Percentiles rank a stretch among this genome's conserved stretches.
These are phyloP conservation scores for Penicillium samsonianum DNA, from an alignment of 495 filamentous ascomycete species.

Conservation along the genomic window DNA sequence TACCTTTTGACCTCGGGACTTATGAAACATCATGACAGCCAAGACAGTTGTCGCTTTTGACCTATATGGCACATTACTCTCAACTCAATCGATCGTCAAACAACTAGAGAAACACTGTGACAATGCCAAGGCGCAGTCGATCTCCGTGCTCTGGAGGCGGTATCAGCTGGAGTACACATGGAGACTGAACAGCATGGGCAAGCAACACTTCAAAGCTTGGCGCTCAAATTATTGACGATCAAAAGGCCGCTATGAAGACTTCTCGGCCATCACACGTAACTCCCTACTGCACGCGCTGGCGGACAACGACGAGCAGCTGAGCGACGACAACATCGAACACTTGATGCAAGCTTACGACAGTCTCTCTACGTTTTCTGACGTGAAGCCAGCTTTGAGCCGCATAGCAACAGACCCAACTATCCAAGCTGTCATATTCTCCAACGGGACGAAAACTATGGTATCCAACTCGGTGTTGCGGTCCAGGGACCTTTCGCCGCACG, in stretches of 20 bases:
- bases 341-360: constrained; percentile 69
- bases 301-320: constrained; percentile 52
- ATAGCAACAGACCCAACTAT: constrained; percentile 43
- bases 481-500: constrained; percentile 53
- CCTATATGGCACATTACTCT: constrained; percentile 72
- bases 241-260: constrained; percentile 62
- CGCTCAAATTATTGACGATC: constrained; percentile 3
- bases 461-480: constrained; percentile 58
- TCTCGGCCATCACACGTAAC: constrained; percentile 62
- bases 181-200: constrained; percentile 80
- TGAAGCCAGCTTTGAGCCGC: constrained; percentile 50
- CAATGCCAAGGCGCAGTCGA: constrained; percentile 52
- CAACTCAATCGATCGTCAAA: constrained; percentile 64
- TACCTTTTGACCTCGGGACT: neutral
- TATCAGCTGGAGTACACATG: constrained; percentile 83
- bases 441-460: constrained; percentile 68
- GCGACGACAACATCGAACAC: constrained; percentile 37
- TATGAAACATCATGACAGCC: constrained; percentile 16
- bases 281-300: constrained; percentile 64
- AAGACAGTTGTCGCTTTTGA: constrained; percentile 66
- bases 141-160: constrained; percentile 59
- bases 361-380: constrained; percentile 71
- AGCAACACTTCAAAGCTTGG: neutral
- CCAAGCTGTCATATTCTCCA: constrained; percentile 70
- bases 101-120: constrained; percentile 53